Conservation (phyloP, 2,329 filamentous ascomycete species). For the Parasarocladium wereldwijsianum region DNA sequence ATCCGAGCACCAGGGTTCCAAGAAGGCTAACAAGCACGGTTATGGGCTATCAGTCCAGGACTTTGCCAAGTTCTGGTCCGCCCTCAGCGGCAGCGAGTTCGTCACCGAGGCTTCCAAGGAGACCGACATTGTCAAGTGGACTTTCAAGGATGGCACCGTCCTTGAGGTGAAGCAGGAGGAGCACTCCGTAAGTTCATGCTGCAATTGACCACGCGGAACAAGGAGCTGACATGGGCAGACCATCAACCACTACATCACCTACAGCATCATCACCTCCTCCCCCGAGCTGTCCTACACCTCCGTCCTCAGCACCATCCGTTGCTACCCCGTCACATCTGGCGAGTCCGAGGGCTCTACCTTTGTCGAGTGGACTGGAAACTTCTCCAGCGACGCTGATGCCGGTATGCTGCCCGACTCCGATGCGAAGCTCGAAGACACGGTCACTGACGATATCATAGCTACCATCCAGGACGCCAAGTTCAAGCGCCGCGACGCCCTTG, state of each 20-base stretch:
- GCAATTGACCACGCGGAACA: background rate
- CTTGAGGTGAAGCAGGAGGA: constrained; percentile 65
- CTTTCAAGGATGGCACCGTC: constrained; percentile 53
- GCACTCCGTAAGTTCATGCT: constrained; percentile 40
- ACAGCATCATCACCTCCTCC: constrained; percentile 52
- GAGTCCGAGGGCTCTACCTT: constrained; percentile 49
- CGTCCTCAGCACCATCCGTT: constrained; percentile 51
- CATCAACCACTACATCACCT: constrained; percentile 64
- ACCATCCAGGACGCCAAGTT: constrained; percentile 64
- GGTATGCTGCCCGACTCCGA: constrained; percentile 8
- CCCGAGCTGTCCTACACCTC: constrained; percentile 52
- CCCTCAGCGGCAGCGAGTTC: constrained; percentile 44
- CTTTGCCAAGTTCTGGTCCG: constrained; percentile 53
- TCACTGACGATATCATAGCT: constrained; percentile 22
- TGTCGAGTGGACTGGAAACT: constrained; percentile 54
- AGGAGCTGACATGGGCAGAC: constrained; percentile 23
- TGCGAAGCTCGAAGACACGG: background rate
- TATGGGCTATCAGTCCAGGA: constrained; percentile 29
- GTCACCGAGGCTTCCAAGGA: constrained; percentile 50
- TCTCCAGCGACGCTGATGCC: constrained; percentile 23
- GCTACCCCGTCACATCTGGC: constrained; percentile 52
- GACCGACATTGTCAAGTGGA: constrained; percentile 55
- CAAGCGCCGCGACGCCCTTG: constrained; percentile 59
- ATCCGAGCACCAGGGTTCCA: too few relatives aligned
- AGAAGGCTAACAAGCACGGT: too few relatives aligned